These are phyloP conservation scores for Pleurotus ostreatus DNA, from an alignment of 768 basidiomycete genomes.

Conservation along the genomic window DNA sequence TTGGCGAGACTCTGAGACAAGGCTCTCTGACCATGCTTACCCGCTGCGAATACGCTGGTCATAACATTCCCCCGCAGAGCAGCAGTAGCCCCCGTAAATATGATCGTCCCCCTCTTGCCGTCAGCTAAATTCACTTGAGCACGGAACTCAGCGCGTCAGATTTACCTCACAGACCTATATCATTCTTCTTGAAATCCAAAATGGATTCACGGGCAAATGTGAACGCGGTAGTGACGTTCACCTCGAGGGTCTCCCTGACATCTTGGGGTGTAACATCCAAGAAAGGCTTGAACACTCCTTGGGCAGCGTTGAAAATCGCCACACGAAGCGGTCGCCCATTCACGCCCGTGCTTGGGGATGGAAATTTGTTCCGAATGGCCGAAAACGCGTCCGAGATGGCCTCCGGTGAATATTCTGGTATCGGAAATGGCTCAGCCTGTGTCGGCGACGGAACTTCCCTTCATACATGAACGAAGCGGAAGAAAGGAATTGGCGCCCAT, in stretches of 20 bases:
- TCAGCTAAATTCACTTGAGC: conserved; percentile 20
- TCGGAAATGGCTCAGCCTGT: conserved; percentile 55
- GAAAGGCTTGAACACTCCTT: conserved; percentile 63
- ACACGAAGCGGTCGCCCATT: conserved; percentile 45
- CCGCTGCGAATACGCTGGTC: conserved; percentile 61
- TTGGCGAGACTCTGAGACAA: conserved; percentile 70
- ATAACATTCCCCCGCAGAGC: conserved; percentile 55
- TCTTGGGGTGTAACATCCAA: conserved; percentile 59
- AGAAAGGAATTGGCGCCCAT: conserved; percentile 6
- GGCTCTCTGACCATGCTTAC: conserved; percentile 59
- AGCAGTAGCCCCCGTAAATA: conserved; percentile 76
- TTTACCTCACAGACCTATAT: conserved; percentile 21
- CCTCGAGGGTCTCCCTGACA: conserved; percentile 43
- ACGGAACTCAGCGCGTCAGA: not conserved
- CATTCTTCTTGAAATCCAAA: conserved; percentile 55
- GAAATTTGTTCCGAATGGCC: conserved; percentile 40
- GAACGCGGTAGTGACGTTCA: conserved; percentile 55
- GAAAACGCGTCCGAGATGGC: conserved; percentile 49
- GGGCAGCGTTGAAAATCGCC: conserved; percentile 56
- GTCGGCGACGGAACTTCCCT: too few species aligned
- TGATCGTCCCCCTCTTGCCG: conserved; percentile 60
- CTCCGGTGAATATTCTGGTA: conserved; percentile 44
- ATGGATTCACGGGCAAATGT: conserved; percentile 62
- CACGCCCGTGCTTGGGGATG: conserved; percentile 21
- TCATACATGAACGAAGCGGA: too few species aligned